Percentiles rank a stretch among this genome's conserved stretches.
phyloP scores from a whole-genome alignment of 2,329 filamentous ascomycete species.

The Pyrenochaeta sp. region DNA sequence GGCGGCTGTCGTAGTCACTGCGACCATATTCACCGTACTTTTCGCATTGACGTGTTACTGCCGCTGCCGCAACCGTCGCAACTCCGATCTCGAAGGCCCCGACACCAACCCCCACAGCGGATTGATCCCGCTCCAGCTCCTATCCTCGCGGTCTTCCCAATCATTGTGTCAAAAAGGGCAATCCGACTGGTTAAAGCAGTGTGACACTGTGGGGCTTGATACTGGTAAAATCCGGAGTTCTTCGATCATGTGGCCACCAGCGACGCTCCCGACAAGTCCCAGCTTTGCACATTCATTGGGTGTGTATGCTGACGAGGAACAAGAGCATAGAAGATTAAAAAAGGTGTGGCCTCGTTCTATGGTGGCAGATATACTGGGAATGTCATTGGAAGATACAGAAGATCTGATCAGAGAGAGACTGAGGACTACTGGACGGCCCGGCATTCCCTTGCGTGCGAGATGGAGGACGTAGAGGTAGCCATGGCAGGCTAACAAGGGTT shows the following conservation, averaged over 20 bases:
- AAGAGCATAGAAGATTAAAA: background rate
- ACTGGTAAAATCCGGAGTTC: too few species aligned
- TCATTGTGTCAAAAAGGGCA: background rate
- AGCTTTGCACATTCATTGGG: background rate
- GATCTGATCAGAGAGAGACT: slow-evolving; percentile 1
- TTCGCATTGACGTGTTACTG: background rate
- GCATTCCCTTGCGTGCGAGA: background rate
- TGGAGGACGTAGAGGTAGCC: background rate
- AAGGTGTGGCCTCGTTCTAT: background rate
- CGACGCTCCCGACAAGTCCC: background rate
- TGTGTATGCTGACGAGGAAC: background rate
- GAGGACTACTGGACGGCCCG: background rate
- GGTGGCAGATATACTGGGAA: background rate
- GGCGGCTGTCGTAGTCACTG: slow-evolving; percentile 77
- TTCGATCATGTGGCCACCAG: background rate
- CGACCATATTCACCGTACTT: slow-evolving; percentile 66
- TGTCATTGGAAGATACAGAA: background rate
- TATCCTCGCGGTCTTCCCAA: background rate
- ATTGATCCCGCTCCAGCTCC: background rate
- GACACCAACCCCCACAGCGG: background rate
- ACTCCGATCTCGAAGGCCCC: background rate
- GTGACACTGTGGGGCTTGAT: too few species aligned
- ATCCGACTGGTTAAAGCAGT: too few species aligned
- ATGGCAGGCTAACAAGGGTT: background rate
- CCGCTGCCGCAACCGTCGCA: background rate